Percentiles rank a stretch among this genome's conserved stretches.
Evolutionary conservation across 495 filamentous ascomycete genomes (phyloP).

Genomic region (Melanomma pulvis-pyrius): DNA sequence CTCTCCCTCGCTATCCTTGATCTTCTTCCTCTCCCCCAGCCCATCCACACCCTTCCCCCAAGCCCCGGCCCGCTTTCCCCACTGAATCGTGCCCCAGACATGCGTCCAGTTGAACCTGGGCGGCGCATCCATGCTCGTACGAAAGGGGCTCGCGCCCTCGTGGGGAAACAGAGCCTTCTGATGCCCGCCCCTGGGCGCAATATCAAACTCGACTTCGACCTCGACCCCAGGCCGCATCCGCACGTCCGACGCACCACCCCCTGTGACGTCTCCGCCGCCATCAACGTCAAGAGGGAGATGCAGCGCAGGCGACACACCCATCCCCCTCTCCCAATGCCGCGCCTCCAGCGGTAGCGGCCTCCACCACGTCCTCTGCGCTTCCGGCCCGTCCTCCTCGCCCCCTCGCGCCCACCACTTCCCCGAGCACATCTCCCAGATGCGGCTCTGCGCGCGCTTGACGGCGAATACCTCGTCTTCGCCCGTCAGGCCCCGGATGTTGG

Average conservation of each 20-base stretch:
- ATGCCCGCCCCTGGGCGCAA: neutral
- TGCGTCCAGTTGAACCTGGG: slow-evolving; percentile 54
- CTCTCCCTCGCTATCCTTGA: slow-evolving; percentile 9
- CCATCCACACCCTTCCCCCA: slow-evolving; percentile 57
- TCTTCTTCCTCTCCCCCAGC: slow-evolving; percentile 43
- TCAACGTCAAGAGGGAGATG: neutral
- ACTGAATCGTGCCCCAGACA: slow-evolving; percentile 57
- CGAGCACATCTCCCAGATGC: slow-evolving; percentile 73
- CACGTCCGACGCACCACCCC: neutral
- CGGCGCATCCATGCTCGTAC: slow-evolving; percentile 49
- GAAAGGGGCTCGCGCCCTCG: slow-evolving; percentile 50
- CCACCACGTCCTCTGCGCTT: slow-evolving; percentile 57
- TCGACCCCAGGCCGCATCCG: neutral
- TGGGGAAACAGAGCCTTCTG: slow-evolving; percentile 38
- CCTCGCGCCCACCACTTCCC: slow-evolving; percentile 61
- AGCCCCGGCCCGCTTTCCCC: slow-evolving; percentile 57
- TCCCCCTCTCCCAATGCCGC: slow-evolving; percentile 29
- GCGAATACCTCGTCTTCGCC: slow-evolving; percentile 76
- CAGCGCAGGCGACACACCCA: neutral
- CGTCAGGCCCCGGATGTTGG: slow-evolving; percentile 60
- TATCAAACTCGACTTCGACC: neutral
- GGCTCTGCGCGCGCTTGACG: slow-evolving; percentile 65
- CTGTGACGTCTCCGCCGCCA: neutral
- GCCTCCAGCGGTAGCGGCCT: slow-evolving; percentile 60
- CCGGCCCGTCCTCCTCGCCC: slow-evolving; percentile 54